Evolutionary conservation across 345 rosid species (phyloP), one percentile per base, ranked within the genome.

Genomic region (Viola odorata): DNA sequence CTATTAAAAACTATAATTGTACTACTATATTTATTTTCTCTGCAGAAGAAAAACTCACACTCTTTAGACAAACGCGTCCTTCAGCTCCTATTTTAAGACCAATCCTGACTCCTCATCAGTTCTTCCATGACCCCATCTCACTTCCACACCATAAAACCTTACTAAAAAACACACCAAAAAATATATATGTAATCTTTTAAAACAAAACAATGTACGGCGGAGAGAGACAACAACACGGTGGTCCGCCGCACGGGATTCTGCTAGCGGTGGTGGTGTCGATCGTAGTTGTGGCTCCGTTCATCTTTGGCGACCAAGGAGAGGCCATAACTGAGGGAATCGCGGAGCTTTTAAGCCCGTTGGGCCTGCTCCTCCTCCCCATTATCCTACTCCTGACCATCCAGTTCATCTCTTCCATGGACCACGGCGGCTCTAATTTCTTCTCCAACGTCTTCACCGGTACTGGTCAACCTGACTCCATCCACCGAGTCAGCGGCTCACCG

Each of bases 281-380:
- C 4, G 89, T 87, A 48, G 88, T 92, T 0, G 62, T 82, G 6
- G 87, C 80, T 53, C 96, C 96, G 0, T 81, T 80, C 60, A 50
- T 87, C 57, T 23, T 85, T 40, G 96, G 96, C 6, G 96, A 92
- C 73, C 78, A 84, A 11, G 95, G 90, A 0, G 91, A 85, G 65
- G 96, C 94, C 69, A 68, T 85, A 15, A 84, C 94, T 1, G 89
- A 83, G 16, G 88, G 80, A 45, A 81, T 89, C 39, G 60, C 96
- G 1, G 96, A 92, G 76, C 83, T 85, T 4, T 64, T 92, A 0
- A 87, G 85, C 57, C 98, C 98, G 0, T 63, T 91, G 1, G 95
- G 96, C 12, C 96, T 91, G 57, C 82, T 89, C 3, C 83, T 91
- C 15, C 58, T 89, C 7, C 95, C 96, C 15, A 76, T 91, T 40